Evolutionary conservation across 495 filamentous ascomycete species (phyloP).

Genomic region (Talaromyces proteolyticus): DNA sequence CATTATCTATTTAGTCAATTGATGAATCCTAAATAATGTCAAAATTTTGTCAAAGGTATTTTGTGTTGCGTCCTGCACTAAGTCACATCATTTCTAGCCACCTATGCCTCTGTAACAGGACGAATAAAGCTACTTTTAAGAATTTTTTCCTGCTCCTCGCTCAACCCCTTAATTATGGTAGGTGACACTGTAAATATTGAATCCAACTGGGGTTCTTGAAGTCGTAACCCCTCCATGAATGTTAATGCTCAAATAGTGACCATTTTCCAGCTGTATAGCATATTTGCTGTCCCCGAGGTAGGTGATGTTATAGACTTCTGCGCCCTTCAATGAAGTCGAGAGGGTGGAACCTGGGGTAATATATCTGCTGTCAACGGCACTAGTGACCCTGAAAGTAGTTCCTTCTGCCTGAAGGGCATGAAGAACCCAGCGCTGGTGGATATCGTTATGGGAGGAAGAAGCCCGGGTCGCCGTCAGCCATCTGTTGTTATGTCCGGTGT

Average conservation of each 20-base stretch:
- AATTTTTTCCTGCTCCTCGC: no score
- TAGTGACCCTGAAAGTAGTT: neutral
- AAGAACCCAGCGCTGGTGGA: constrained; percentile 2
- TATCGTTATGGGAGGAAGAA: neutral
- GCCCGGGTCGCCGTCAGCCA: neutral
- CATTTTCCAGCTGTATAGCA: neutral
- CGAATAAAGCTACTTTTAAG: no score
- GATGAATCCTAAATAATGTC: no score
- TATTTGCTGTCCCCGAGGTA: constrained; percentile 1
- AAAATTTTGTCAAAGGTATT: no score
- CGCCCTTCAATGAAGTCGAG: neutral
- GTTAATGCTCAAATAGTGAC: constrained; percentile 1
- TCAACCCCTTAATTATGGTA: constrained; percentile 1
- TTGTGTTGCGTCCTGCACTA: no score
- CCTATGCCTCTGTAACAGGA: no score
- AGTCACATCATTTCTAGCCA: no score
- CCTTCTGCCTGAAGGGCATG: neutral
- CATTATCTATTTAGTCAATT: no score
- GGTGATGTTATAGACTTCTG: neutral
- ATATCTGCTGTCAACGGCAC: constrained; percentile 1
- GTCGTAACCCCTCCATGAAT: neutral
- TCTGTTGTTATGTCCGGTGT: neutral
- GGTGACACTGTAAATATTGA: constrained; percentile 1
- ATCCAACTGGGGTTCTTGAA: neutral
- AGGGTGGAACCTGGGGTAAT: neutral